Evolutionary conservation across 257 asterid genomes (phyloP), one percentile per base, ranked within the genome.

Genomic region (Solanum medicagineum): DNA sequence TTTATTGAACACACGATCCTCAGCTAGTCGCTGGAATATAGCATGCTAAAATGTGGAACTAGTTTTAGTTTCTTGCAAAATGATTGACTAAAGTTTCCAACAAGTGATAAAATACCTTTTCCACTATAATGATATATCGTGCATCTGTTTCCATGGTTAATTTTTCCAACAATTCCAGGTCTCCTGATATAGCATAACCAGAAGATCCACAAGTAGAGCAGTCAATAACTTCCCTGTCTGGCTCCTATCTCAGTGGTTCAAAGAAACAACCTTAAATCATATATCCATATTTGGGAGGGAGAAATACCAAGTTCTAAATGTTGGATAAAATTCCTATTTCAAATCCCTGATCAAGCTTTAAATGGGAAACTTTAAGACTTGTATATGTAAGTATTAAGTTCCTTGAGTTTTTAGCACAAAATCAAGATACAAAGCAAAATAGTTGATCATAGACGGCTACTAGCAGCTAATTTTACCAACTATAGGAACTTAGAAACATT

Each of bases 11-110:
- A 95, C 42, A 6, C 92, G 87, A 90, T 96, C 98, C 90, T 96
- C 98, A n/a, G 95, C 94, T 45, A 95, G 91, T 87, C 99, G 91
- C 90, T 96, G 99, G 92, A 96, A 95, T 88, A 95, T 89, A 32
- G 99, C 99, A 90, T 96, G 99, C 99, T 96, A 92, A 83, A 84
- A 49, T 77, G 54, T 86, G 66, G 60, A 84, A 20, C 22, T 14
- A 29, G 14, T 71, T 85, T 92, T 85, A 87, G 42, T 47, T 80
- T 66, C 83, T 60, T 68, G 86, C 57, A 80, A 83, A 83, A 84
- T 80, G 42, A 51, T 66, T 29, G 32, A 51, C 59, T 81, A 42
- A 36, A 55, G 22, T 51, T 56, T 66, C 49, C 63, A 4, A 11
- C 42, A 84, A 47, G 57, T 24, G 83, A 69, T 53, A 82, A 86